Evolutionary conservation across 2,329 filamentous ascomycete genomes (phyloP).

Genomic region (Stromatinia cepivora): DNA sequence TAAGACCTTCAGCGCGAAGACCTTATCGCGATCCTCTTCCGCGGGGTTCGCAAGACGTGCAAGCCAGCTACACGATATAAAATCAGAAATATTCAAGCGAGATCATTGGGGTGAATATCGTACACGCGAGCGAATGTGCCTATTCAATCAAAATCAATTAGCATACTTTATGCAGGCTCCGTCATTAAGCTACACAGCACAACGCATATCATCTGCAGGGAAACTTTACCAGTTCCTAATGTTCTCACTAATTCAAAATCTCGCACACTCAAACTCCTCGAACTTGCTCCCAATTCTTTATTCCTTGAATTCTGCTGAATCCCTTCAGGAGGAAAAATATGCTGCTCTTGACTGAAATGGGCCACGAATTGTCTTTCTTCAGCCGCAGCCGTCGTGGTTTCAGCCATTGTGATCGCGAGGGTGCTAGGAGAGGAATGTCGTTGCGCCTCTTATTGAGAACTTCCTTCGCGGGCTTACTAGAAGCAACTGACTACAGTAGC

Average conservation of each 20-base stretch:
- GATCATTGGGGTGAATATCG: constrained; percentile 17
- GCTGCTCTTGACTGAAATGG: constrained; percentile 30
- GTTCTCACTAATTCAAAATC: constrained; percentile 76
- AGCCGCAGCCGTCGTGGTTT: constrained; percentile 15
- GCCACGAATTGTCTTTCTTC: constrained; percentile 38
- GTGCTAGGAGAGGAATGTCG: constrained; percentile 1
- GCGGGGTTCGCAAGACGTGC: constrained; percentile 61
- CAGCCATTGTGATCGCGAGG: constrained; percentile 9
- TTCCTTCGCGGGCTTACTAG: constrained; percentile 16
- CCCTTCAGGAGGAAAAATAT: constrained; percentile 33
- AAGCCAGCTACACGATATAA: constrained; percentile 52
- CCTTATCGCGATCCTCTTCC: constrained; percentile 58
- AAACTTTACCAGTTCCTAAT: constrained; percentile 64
- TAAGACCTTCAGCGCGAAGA: constrained; percentile 81
- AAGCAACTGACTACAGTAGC: constrained; percentile 18
- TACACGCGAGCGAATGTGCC: constrained; percentile 77
- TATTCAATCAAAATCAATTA: constrained; percentile 40
- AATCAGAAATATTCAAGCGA: constrained; percentile 21
- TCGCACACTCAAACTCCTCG: constrained; percentile 44
- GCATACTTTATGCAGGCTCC: constrained; percentile 23
- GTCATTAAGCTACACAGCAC: constrained; percentile 19
- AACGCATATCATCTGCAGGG: constrained; percentile 8
- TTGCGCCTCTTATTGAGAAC: neutral
- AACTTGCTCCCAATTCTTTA: constrained; percentile 36
- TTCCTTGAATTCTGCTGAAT: constrained; percentile 34